Base-by-base conservation (phyloP, 2,329 filamentous ascomycete species). In the Fusarium graminum region DNA sequence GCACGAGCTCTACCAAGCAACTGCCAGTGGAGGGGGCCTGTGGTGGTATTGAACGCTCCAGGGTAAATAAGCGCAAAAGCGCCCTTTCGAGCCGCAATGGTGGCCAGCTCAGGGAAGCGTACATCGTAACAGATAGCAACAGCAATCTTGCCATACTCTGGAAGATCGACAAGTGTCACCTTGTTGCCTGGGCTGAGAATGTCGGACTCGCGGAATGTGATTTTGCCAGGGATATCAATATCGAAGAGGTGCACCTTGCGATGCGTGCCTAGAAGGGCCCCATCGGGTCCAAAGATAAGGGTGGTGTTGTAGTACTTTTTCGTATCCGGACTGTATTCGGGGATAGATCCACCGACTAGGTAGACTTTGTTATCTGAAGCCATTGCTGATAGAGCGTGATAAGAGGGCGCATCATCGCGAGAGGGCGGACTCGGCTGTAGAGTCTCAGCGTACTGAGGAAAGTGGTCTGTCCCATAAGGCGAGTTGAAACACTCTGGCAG, bases 401-500 rank as follows among this genome's bases (percentile, higher is more conserved):
- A 98, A 53, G 92, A 93, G 0, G 94, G 94, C 6, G 92, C 90
- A 72, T 91, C 87, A 43, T 87, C 85, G 62, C 82, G 76, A 5
- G 88, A 82, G 0, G 93, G 92, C 28, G 93, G 92, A 4, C 88
- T 90, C 1, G 93, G 92, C 46, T 82, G 80, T n/a, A 98, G 88
- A 2, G 88, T 90, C 80, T 99, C 95, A 69, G 95, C 94, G 78
- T 98, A 98, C 63, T 89, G 87, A 52, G 94, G 90, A 80, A 99
- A 99, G 83, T 90, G 94, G 74, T 93, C 79, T 69, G 89, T 93
- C 69, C 95, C 95, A 80, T 99, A 99, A 10, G 95, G 95, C 40
- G 92, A 96, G 83, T 99, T 99, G 88, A 99, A 99, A 85, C 95
- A 99, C 82, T 99, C 95, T 34, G 95, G 95, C 17, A 99, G 87